Conservation (phyloP, 2,329 filamentous ascomycete species). For the Aspergillus puulaauensis region DNA sequence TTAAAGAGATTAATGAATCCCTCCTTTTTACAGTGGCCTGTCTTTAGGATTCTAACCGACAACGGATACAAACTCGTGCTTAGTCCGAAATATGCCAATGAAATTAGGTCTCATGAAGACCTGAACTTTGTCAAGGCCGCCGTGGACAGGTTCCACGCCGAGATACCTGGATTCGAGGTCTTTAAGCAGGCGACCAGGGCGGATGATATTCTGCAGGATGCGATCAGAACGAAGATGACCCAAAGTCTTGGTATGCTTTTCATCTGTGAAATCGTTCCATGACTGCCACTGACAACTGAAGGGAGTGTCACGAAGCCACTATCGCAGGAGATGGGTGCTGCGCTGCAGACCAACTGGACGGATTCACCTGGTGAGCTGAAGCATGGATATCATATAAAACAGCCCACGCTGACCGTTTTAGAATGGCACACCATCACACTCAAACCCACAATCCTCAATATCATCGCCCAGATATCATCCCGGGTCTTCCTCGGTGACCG, state of each 20-base stretch:
- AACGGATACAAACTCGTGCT: slow-evolving; percentile 22
- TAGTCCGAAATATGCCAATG: slow-evolving; percentile 19
- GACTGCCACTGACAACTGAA: too few species aligned
- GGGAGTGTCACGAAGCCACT: too few species aligned
- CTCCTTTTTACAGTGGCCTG: background rate
- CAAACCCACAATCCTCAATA: background rate
- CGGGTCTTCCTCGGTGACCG: background rate
- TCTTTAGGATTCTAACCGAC: slow-evolving; percentile 9
- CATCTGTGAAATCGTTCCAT: too few species aligned
- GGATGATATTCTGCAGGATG: slow-evolving; percentile 19
- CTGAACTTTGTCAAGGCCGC: slow-evolving; percentile 19
- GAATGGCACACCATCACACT: background rate
- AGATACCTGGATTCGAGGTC: slow-evolving; percentile 20
- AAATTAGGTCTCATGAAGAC: slow-evolving; percentile 20
- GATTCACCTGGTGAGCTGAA: too few species aligned
- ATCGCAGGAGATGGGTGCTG: too few species aligned
- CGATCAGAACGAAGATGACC: slow-evolving; percentile 24
- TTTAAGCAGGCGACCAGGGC: slow-evolving; percentile 13
- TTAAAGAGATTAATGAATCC: too few species aligned
- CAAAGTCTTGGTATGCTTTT: slow-evolving; percentile 18
- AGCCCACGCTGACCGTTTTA: too few species aligned
- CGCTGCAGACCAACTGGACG: too few species aligned
- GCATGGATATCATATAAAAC: too few species aligned
- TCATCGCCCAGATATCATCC: background rate
- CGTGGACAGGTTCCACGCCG: slow-evolving; percentile 16